These are phyloP conservation scores for Xylaria curta DNA, from an alignment of 495 filamentous ascomycete species.

Conservation along the genomic window DNA sequence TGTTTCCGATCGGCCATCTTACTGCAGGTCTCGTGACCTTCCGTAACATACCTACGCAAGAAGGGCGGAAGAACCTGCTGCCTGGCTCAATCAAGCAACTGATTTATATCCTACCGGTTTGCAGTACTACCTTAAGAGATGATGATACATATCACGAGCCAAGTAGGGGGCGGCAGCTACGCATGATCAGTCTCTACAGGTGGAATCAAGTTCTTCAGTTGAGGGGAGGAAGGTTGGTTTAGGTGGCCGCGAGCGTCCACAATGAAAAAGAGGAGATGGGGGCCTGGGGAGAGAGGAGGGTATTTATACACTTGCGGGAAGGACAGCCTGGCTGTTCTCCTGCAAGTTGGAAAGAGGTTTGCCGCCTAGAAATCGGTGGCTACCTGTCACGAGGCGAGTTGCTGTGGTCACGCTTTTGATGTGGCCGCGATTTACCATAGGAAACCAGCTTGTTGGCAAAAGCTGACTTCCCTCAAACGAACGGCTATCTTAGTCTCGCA, in stretches of 20 bases:
- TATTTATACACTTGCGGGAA: no score
- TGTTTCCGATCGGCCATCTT: not conserved
- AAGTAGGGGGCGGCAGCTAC: no score
- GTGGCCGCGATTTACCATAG: slow-evolving; percentile 45
- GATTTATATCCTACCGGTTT: not conserved
- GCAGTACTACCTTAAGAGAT: not conserved
- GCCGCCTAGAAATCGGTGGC: no score
- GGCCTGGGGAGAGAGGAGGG: slow-evolving; percentile 20
- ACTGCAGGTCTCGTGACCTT: not conserved
- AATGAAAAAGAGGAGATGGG: slow-evolving; percentile 11
- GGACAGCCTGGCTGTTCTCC: no score
- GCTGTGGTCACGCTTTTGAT: no score
- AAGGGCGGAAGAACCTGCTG: not conserved
- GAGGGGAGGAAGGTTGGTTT: no score
- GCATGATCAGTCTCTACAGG: no score
- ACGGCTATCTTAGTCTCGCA: slow-evolving; percentile 42
- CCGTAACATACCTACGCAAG: not conserved
- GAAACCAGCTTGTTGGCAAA: slow-evolving; percentile 36
- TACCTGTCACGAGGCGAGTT: no score
- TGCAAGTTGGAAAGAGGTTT: no score
- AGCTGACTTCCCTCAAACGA: slow-evolving; percentile 44
- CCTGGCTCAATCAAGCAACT: not conserved
- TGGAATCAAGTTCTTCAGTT: no score
- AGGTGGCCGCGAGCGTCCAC: no score
- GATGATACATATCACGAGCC: not conserved